phyloP scores from a whole-genome alignment of 768 basidiomycete genomes.

The Amanita subjunquillea region DNA sequence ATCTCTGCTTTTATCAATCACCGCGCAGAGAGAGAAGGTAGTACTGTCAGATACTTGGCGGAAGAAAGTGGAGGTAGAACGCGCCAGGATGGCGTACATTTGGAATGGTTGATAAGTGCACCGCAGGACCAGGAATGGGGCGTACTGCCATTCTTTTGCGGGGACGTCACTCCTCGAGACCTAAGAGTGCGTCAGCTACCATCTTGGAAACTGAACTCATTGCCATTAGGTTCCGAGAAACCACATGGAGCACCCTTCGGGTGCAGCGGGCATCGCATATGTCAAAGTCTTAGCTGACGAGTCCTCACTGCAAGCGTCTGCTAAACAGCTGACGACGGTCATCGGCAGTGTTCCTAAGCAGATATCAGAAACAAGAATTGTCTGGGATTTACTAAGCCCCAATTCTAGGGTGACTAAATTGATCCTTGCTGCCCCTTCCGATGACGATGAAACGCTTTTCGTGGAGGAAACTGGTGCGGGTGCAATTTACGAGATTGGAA shows the following conservation, averaged over 20 bases:
- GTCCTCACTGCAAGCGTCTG: constrained; percentile 18
- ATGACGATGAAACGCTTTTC: constrained; percentile 24
- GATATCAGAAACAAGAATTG: constrained; percentile 13
- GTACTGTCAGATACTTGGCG: constrained; percentile 27
- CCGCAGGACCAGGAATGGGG: constrained; percentile 21
- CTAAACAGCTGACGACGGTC: constrained; percentile 35
- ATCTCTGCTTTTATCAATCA: constrained; percentile 47
- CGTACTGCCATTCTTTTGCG: constrained; percentile 61
- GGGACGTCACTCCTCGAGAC: constrained; percentile 53
- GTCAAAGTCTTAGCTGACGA: constrained; percentile 31
- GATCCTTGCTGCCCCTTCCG: neutral
- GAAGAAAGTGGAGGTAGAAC: constrained; percentile 46
- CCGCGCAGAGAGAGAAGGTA: constrained; percentile 29
- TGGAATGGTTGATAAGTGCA: constrained; percentile 50
- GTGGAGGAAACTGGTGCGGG: constrained; percentile 13
- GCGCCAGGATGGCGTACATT: constrained; percentile 39
- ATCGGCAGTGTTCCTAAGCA: constrained; percentile 29
- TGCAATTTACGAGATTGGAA: constrained; percentile 44
- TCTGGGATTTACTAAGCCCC: constrained; percentile 35
- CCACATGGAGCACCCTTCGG: constrained; percentile 35
- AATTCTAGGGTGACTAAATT: constrained; percentile 7
- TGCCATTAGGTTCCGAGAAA: neutral
- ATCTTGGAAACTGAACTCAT: neutral
- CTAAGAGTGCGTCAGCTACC: constrained; percentile 31
- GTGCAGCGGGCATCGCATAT: constrained; percentile 37